Evolutionary conservation across 2,329 filamentous ascomycete species (phyloP), one percentile per base, ranked within the genome.

Genomic region (Ceratocystis harringtonii): DNA sequence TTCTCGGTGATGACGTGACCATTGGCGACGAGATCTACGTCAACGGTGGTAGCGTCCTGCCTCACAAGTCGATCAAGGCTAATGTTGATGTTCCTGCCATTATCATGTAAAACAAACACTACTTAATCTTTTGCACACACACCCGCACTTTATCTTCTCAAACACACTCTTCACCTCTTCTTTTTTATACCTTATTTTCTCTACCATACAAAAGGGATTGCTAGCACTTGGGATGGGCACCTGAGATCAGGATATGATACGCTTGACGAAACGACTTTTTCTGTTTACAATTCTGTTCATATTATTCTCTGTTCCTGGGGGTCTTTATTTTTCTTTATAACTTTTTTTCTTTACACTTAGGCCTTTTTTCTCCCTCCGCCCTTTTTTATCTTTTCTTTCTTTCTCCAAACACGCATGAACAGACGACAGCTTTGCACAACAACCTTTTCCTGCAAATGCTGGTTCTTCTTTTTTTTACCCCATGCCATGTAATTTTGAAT

Each of bases 11-110:
- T 78, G 92, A 99, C 74, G 92, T 99, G 64, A 95, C 90, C 67
- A 95, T 99, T 74, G 92, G 91, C 63, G 92, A 99, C 73, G 92
- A 99, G 79, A 91, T 99, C 71, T 96, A 97, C 77, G 94, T 96
- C 77, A 99, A 99, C 76, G 92, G 92, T 72, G 91, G 92, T 72
- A 95, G 89, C 72, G 88, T 99, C 69, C 80, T 99, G 69, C 92
- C 92, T 5, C 92, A 99, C 80, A 99, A 99, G 87, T 94, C 88
- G 76, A 97, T 99, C 83, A 97, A 97, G 84, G 84, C 87, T 72
- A 99, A 99, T 76, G 90, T 99, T 72, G 94, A 99, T 76, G 84
- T 83, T 32, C 84, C 84, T 28, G 83, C 84, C 68, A 86, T 86
- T 70, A 86, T 86, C 73, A 86, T 86, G 84, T 86, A 80, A 79